phyloP scores from a whole-genome alignment of 257 asterid species.

The Solanum pimpinellifolium region DNA sequence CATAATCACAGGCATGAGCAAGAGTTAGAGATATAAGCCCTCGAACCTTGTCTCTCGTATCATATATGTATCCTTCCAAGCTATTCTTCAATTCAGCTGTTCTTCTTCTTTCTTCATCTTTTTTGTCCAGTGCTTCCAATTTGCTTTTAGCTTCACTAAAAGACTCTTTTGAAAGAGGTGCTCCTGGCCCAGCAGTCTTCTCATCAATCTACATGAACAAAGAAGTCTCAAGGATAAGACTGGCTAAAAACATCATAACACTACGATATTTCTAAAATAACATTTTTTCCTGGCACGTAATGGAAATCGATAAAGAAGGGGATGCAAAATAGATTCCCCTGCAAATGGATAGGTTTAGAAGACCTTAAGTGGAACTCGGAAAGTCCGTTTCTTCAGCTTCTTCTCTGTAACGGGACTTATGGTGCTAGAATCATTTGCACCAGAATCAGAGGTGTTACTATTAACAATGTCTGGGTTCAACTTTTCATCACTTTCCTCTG shows the following conservation, averaged over 20 bases:
- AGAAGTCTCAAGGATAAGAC: constrained; percentile 5
- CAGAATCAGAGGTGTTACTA: constrained; percentile 28
- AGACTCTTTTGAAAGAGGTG: constrained; percentile 65
- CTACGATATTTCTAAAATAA: not conserved
- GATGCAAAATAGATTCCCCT: not conserved
- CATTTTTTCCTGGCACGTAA: not conserved
- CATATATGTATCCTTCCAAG: constrained; percentile 91
- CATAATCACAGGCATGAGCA: not conserved
- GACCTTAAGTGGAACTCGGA: constrained; percentile 88
- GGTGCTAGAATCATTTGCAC: constrained; percentile 31
- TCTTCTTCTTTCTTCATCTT: constrained; percentile 90
- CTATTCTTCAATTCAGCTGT: constrained; percentile 94
- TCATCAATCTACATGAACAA: constrained; percentile 47
- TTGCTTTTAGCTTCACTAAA: constrained; percentile 51
- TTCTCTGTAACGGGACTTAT: constrained; percentile 59
- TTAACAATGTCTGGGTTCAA: constrained; percentile 29
- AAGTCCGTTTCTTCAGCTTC: constrained; percentile 86
- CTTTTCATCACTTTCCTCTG: constrained; percentile 54
- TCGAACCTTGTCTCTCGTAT: constrained; percentile 86
- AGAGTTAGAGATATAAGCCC: not conserved
- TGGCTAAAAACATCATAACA: not conserved
- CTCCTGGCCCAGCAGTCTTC: constrained; percentile 80
- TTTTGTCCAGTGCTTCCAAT: constrained; percentile 73
- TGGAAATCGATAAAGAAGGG: not conserved
- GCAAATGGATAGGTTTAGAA: not conserved